Percentiles rank a stretch among this genome's conserved stretches.
These are phyloP conservation scores for Striga hermonthica DNA, from an alignment of 305 asterid genomes.

Conservation along the genomic window DNA sequence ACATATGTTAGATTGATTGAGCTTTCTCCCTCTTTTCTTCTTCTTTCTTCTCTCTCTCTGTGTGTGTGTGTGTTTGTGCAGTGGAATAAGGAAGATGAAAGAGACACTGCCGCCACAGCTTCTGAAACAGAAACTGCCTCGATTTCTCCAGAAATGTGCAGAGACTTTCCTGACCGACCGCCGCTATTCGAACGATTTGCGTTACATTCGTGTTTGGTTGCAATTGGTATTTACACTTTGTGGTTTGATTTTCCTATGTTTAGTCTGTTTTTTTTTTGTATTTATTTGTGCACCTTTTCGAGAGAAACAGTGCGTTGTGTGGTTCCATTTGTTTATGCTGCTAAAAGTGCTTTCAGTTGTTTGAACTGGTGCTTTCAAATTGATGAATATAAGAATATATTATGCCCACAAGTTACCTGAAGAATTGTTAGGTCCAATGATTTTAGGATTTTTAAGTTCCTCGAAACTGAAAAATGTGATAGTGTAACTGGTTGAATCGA, in stretches of 20 bases:
- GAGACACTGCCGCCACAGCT: constrained; percentile 69
- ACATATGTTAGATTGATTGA: constrained; percentile 7
- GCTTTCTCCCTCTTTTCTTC: not conserved
- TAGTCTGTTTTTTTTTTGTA: constrained; percentile 17
- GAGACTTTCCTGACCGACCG: constrained; percentile 66
- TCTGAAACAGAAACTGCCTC: constrained; percentile 79
- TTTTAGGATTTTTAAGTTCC: constrained; percentile 2
- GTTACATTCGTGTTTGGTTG: constrained; percentile 91
- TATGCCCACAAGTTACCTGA: not conserved
- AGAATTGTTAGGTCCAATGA: not conserved
- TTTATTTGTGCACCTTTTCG: constrained; percentile 9
- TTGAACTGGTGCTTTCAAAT: too few relatives aligned
- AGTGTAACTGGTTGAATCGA: constrained; percentile 17
- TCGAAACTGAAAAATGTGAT: not conserved
- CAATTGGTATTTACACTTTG: constrained; percentile 52
- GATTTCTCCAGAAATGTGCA: constrained; percentile 90
- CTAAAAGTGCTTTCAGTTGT: too few relatives aligned
- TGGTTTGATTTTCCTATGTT: constrained; percentile 2
- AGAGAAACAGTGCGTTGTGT: not conserved
- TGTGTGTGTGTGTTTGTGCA: constrained; percentile 24
- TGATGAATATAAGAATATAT: too few relatives aligned
- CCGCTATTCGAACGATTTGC: constrained; percentile 77
- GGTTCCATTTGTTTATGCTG: not conserved
- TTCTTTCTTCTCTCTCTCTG: too few relatives aligned
- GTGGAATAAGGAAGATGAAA: constrained; percentile 79